These are phyloP conservation scores for Sphagnum fallax DNA, from an alignment of 228 moss, liverwort and hornwort species.

Conservation along the genomic window DNA sequence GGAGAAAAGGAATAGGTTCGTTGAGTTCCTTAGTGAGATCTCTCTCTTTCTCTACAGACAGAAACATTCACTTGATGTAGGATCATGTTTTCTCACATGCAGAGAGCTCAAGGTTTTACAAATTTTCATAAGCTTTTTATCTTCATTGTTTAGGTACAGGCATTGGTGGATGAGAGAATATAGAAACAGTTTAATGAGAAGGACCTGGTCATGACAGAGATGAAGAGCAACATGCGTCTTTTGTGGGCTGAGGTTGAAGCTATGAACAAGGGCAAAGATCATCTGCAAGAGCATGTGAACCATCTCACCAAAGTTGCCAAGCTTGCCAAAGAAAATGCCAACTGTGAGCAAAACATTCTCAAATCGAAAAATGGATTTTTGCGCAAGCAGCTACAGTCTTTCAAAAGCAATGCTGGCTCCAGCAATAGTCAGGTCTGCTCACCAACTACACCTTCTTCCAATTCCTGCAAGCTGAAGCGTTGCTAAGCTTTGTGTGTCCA, in stretches of 20 bases:
- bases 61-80: too few species aligned
- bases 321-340: constrained; percentile 58
- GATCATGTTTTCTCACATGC: too few species aligned
- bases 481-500: too few species aligned
- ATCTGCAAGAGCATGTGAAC: constrained; percentile 65
- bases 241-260: constrained; percentile 81
- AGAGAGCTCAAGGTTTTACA: too few species aligned
- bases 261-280: constrained; percentile 74
- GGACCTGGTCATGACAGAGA: constrained; percentile 44
- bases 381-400: constrained; percentile 40
- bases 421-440: too few species aligned
- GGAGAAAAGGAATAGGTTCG: constrained; percentile 62
- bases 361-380: constrained; percentile 44
- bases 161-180: constrained; percentile 58
- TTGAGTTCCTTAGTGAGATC: too few species aligned
- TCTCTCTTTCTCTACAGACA: too few species aligned
- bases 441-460: too few species aligned
- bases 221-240: constrained; percentile 71
- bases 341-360: constrained; percentile 44
- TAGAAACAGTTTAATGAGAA: constrained; percentile 53
- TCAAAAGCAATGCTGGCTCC: constrained; percentile 31
- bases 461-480: too few species aligned
- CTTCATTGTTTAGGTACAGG: constrained; percentile 40
- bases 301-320: constrained; percentile 51
- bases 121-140: not conserved